Evolutionary conservation across 805 yeast genomes (phyloP).

Genomic region (Monosporozyma unispora): DNA sequence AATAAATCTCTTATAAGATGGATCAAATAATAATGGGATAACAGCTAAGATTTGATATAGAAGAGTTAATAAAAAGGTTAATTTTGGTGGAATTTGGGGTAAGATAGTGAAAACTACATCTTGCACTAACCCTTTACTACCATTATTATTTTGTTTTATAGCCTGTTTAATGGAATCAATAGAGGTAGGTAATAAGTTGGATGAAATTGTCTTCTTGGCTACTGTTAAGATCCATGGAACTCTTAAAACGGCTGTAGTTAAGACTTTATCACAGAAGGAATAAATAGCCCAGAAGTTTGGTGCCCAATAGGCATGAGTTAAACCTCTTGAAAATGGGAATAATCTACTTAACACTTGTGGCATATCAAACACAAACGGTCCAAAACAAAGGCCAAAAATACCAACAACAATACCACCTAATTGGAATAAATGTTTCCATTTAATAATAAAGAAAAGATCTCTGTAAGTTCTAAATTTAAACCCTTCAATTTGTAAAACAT

Average conservation of each 20-base stretch:
- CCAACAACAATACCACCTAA: conserved; percentile 54
- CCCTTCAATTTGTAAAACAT: conserved; percentile 43
- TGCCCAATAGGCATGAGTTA: conserved; percentile 98
- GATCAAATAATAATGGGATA: conserved; percentile 60
- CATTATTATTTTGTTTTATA: conserved; percentile 31
- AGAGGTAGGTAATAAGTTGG: conserved; percentile 28
- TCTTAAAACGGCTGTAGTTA: conserved; percentile 35
- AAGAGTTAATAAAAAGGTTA: conserved; percentile 72
- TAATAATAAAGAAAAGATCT: conserved; percentile 31
- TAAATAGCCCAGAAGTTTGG: conserved; percentile 96
- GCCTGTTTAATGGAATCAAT: conserved; percentile 27
- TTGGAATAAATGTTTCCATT: conserved; percentile 51
- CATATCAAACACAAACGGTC: conserved; percentile 63
- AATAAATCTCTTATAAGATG: conserved; percentile 67
- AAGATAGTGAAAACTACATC: conserved; percentile 75
- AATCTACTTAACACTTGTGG: conserved; percentile 60
- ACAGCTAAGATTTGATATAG: conserved; percentile 76
- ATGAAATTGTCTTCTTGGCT: conserved; percentile 29
- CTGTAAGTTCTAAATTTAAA: conserved; percentile 28
- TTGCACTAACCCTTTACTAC: conserved; percentile 85
- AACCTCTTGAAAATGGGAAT: conserved; percentile 90
- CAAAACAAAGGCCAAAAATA: conserved; percentile 62
- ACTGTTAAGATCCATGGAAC: conserved; percentile 39
- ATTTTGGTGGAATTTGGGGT: conserved; percentile 69
- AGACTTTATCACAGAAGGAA: conserved; percentile 67